Conservation (phyloP, 2,329 filamentous ascomycete genomes). For the Aspergillus sp. region DNA sequence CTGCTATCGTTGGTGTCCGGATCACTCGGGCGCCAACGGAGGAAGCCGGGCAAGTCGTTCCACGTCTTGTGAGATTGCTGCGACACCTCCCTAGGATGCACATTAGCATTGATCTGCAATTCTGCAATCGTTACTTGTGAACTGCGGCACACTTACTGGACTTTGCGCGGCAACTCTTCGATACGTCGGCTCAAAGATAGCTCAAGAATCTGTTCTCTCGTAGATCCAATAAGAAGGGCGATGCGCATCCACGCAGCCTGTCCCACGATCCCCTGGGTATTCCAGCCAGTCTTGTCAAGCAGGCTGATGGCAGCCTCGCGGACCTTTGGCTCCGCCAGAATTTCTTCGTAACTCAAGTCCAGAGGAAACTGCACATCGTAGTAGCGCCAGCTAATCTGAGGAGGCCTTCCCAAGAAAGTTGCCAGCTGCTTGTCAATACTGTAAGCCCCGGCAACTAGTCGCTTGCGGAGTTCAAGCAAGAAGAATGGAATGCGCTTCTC, state of each 20-base stretch:
- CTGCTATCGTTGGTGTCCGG: conserved; percentile 10
- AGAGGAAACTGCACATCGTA: conserved; percentile 8
- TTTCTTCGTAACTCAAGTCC: conserved; percentile 7
- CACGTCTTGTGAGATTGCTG: conserved; percentile 18
- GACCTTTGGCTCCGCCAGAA: conserved; percentile 3
- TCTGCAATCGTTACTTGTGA: too few relatives aligned
- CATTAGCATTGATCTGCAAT: background rate
- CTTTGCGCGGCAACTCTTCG: conserved; percentile 19
- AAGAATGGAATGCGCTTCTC: conserved; percentile 18
- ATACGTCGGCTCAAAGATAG: conserved; percentile 17
- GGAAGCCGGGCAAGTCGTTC: conserved; percentile 20
- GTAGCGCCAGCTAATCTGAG: conserved; percentile 10
- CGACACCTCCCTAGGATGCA: conserved; percentile 15
- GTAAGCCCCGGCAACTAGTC: conserved; percentile 5
- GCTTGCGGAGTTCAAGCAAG: conserved; percentile 5
- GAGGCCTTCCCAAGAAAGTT: conserved; percentile 5
- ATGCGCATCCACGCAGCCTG: conserved; percentile 7
- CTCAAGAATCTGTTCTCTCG: conserved; percentile 6
- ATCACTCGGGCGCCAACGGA: conserved; percentile 22
- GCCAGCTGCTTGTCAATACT: conserved; percentile 10
- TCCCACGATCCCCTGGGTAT: conserved; percentile 6
- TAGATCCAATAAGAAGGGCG: conserved; percentile 7
- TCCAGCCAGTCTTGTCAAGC: conserved; percentile 9
- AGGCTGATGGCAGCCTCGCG: conserved; percentile 5
- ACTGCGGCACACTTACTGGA: conserved; percentile 16